phyloP scores from a whole-genome alignment of 176 grass and related monocot species.

The Rhynchospora breviuscula region DNA sequence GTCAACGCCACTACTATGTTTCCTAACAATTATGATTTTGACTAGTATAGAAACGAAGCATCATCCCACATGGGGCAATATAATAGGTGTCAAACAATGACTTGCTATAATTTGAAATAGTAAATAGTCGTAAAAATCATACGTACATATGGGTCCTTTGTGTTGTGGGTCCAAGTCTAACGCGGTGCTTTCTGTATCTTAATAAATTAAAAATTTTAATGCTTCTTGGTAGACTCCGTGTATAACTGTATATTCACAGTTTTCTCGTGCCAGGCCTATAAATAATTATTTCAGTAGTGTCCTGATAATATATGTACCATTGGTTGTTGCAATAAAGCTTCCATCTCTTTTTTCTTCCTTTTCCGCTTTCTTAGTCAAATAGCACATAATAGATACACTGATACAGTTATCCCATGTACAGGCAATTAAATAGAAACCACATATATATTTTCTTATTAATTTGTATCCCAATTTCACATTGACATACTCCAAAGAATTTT shows the following conservation, averaged over 20 bases:
- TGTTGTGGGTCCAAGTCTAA: neutral
- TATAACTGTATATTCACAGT: neutral
- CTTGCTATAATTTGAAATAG: neutral
- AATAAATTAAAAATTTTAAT: slow-evolving; percentile 4
- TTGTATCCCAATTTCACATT: neutral
- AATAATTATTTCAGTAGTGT: neutral
- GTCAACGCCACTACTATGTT: neutral
- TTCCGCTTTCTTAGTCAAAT: too few species aligned
- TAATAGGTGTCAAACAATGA: neutral
- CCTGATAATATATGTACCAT: neutral
- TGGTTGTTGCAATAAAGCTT: neutral
- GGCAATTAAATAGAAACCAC: neutral
- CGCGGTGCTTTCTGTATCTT: slow-evolving; percentile 7
- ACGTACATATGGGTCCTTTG: neutral
- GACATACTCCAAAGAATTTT: neutral
- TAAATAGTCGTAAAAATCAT: neutral
- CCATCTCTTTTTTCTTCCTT: neutral
- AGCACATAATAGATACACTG: neutral
- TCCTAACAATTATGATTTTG: neutral
- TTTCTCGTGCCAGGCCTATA: neutral
- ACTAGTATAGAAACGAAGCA: neutral
- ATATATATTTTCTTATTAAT: neutral
- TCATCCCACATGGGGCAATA: neutral
- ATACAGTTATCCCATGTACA: too few species aligned
- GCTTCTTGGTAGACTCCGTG: slow-evolving; percentile 3